Evolutionary conservation across 2,329 filamentous ascomycete species (phyloP).

Genomic region (Exophiala mesophila): DNA sequence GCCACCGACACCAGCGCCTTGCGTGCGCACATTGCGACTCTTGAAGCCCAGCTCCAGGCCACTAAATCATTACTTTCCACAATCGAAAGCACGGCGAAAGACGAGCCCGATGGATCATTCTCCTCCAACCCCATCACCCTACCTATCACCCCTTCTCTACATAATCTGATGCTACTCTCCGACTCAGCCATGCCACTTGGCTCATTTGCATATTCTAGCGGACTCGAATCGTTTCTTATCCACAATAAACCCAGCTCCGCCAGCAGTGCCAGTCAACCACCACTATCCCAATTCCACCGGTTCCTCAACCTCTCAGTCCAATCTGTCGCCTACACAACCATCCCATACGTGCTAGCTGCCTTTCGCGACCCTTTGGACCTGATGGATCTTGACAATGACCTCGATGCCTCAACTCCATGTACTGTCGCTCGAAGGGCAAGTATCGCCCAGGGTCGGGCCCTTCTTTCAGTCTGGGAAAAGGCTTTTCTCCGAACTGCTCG

Average conservation of each 20-base stretch:
- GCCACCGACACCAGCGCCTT: slow-evolving; percentile 17
- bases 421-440: slow-evolving; percentile 59
- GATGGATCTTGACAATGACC: slow-evolving; percentile 55
- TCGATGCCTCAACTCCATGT: slow-evolving; percentile 60
- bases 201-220: slow-evolving; percentile 62
- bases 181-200: slow-evolving; percentile 61
- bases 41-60: slow-evolving; percentile 45
- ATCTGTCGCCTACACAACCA: slow-evolving; percentile 53
- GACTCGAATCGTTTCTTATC: slow-evolving; percentile 60
- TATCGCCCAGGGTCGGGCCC: slow-evolving; percentile 55
- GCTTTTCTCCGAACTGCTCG: slow-evolving; percentile 21
- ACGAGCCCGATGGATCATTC: background rate
- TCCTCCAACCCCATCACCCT: slow-evolving; percentile 8
- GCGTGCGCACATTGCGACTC: slow-evolving; percentile 36
- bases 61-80: slow-evolving; percentile 35
- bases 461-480: slow-evolving; percentile 56
- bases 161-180: slow-evolving; percentile 53
- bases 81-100: slow-evolving; percentile 10
- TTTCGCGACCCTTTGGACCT: slow-evolving; percentile 49
- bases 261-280: background rate
- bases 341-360: slow-evolving; percentile 56
- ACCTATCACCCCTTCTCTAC: slow-evolving; percentile 20
- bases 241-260: slow-evolving; percentile 45
- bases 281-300: slow-evolving; percentile 44
- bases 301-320: slow-evolving; percentile 55